phyloP scores from a whole-genome alignment of 2,329 filamentous ascomycete species.

The Macrophomina tecta region DNA sequence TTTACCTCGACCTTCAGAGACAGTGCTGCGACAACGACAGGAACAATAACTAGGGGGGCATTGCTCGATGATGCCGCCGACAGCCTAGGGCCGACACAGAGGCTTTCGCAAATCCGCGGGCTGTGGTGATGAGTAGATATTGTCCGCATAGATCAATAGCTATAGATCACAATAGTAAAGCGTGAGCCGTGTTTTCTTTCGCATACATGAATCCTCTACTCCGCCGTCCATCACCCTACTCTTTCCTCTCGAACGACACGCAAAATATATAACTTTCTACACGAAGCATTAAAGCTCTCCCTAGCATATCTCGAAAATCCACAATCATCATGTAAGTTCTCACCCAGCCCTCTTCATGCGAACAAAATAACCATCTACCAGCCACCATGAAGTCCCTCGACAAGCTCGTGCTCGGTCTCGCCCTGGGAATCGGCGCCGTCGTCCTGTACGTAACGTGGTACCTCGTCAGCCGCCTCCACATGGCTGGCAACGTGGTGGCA shows the following conservation, averaged over 20 bases:
- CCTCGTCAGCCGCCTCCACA: too few relatives aligned
- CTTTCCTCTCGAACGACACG: background rate
- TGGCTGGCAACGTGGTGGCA: too few relatives aligned
- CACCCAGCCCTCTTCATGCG: background rate
- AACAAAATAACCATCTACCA: background rate
- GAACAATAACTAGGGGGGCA: background rate
- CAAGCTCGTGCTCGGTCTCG: background rate
- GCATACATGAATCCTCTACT: background rate
- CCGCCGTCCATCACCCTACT: background rate
- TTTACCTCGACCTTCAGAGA: constrained; percentile 54
- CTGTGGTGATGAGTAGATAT: constrained; percentile 5
- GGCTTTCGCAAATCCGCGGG: constrained; percentile 62
- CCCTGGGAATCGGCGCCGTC: background rate
- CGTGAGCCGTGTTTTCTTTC: background rate
- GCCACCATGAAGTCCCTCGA: background rate
- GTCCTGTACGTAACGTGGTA: too few relatives aligned
- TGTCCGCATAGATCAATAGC: background rate
- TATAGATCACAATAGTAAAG: background rate
- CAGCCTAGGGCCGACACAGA: constrained; percentile 73
- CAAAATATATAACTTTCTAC: background rate
- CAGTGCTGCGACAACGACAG: constrained; percentile 31
- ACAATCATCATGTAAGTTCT: background rate
- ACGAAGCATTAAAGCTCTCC: background rate
- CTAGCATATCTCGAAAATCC: background rate
- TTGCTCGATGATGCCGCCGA: constrained; percentile 31